Base-by-base conservation (phyloP, 2,329 filamentous ascomycete genomes). In the Calycina herbarum region DNA sequence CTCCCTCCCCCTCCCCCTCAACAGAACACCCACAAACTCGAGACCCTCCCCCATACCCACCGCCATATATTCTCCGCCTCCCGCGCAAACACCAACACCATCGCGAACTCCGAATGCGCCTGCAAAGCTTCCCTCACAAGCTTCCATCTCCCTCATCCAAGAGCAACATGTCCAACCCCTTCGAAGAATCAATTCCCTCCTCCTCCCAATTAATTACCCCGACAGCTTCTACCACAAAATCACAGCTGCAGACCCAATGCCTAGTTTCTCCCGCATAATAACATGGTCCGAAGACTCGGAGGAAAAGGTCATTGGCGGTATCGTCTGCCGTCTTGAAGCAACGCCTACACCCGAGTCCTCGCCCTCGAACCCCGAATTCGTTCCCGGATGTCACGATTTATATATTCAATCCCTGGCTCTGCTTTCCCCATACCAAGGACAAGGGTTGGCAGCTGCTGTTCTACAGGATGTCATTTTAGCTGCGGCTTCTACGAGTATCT, bases 401-500 rank as follows among this genome's bases (percentile, higher is more conserved):
- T 90, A 90, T 77, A 85, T 90, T 70, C 87, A 88, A 73, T 87
- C 85, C 4, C 81, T 90, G 1, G 83, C 83, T 51, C 80, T 90
- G 1, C 82, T 89, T 13, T 85, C 86, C 7, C 88, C 88, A 0
- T 90, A 89, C 76, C 82, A 87, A 29, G 78, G 79, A 2, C 79
- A 87, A 45, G 88, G 88, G 0, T 80, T 90, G 13, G 85, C 84
- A 13, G 79, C 81, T n/a, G 82, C 84, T 29, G 81, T 86, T 0
- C 77, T 90, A 17, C 82, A 73, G 7, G 67, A 70, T 17, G 69
- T 77, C 4, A 72, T 76, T 17, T 59, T 76, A 72, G 13, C 67
- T 27, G 71, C 76, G 77, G 11, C 77, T 15, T 31, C 45, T 31
- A 35, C 48, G 5, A 56, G 20, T 38, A 24, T 42, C 5, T 13